Evolutionary conservation across 2,329 filamentous ascomycete genomes (phyloP).

Genomic region (Penicillium sp.): DNA sequence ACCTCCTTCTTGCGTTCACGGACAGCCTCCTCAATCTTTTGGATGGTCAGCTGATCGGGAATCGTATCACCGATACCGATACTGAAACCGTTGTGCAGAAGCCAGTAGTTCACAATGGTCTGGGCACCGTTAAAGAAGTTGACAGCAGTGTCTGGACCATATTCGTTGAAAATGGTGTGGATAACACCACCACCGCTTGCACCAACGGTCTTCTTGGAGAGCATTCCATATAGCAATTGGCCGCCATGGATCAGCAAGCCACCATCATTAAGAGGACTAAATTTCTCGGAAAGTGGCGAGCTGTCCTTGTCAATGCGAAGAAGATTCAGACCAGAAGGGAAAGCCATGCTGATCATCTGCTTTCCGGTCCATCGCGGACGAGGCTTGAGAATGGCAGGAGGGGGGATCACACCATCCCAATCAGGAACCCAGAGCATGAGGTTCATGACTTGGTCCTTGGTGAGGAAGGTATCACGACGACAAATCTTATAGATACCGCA

Average conservation of each 20-base stretch:
- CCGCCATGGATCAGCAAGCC: slow-evolving; percentile 81
- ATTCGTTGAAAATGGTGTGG: slow-evolving; percentile 94
- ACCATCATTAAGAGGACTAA: slow-evolving; percentile 67
- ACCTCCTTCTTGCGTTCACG: slow-evolving; percentile 79
- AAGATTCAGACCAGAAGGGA: slow-evolving; percentile 80
- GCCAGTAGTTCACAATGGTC: slow-evolving; percentile 94
- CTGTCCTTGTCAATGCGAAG: slow-evolving; percentile 64
- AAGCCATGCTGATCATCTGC: slow-evolving; percentile 90
- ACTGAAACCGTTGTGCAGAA: slow-evolving; percentile 92
- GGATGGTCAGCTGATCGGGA: slow-evolving; percentile 79
- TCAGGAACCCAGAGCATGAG: slow-evolving; percentile 95
- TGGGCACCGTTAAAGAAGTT: slow-evolving; percentile 95
- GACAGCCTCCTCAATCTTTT: slow-evolving; percentile 79
- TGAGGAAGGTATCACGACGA: slow-evolving; percentile 85
- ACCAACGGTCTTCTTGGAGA: slow-evolving; percentile 93
- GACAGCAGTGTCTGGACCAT: slow-evolving; percentile 80
- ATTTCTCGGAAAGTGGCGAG: slow-evolving; percentile 51
- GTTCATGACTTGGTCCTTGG: slow-evolving; percentile 91
- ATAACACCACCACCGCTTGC: slow-evolving; percentile 86
- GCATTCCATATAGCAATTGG: slow-evolving; percentile 82
- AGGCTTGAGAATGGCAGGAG: slow-evolving; percentile 91
- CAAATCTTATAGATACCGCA: slow-evolving; percentile 97
- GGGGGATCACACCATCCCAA: slow-evolving; percentile 93
- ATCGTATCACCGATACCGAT: slow-evolving; percentile 99
- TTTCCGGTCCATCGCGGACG: slow-evolving; percentile 95